Conservation (phyloP, 208 protist genomes). For the Herpetomonas tarakana region DNA sequence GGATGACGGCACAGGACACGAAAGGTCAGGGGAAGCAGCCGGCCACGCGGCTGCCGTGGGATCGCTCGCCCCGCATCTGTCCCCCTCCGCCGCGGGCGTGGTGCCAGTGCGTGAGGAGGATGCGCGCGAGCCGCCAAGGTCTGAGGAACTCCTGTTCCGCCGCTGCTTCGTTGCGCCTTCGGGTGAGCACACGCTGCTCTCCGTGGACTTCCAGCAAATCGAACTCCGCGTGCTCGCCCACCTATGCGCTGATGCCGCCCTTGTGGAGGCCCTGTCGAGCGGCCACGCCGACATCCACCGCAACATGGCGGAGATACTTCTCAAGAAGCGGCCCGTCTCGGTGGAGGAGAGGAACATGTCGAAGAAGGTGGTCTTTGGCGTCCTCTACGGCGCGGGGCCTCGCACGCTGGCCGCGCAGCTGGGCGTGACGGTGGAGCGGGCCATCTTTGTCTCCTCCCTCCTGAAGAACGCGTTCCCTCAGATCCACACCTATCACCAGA, state of each 20-base stretch:
- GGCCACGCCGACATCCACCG: slow-evolving; percentile 66
- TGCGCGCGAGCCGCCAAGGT: slow-evolving; percentile 1
- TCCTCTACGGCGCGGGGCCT: slow-evolving; percentile 81
- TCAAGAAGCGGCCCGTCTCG: slow-evolving; percentile 62
- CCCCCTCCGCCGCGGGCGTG: background rate
- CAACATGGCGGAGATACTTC: slow-evolving; percentile 69
- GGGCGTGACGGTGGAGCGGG: slow-evolving; percentile 57
- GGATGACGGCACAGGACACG: background rate
- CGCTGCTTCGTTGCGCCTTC: slow-evolving; percentile 71
- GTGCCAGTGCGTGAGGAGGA: background rate
- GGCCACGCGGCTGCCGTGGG: too few species aligned
- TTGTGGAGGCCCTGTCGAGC: slow-evolving; percentile 60
- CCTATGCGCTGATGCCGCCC: slow-evolving; percentile 60
- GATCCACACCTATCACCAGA: slow-evolving; percentile 58
- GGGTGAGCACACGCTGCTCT: slow-evolving; percentile 51
- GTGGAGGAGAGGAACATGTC: slow-evolving; percentile 66
- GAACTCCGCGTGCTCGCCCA: slow-evolving; percentile 90
- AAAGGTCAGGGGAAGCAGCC: slow-evolving; percentile 7
- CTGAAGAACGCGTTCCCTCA: slow-evolving; percentile 63
- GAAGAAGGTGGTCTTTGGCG: slow-evolving; percentile 87
- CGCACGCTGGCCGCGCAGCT: slow-evolving; percentile 71
- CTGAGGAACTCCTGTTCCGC: slow-evolving; percentile 59
- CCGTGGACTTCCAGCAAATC: slow-evolving; percentile 91
- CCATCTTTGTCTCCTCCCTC: slow-evolving; percentile 44
- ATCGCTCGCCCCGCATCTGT: too few species aligned